Conservation (phyloP, 1,284 basidiomycete genomes). For the Amylostereum areolatum region DNA sequence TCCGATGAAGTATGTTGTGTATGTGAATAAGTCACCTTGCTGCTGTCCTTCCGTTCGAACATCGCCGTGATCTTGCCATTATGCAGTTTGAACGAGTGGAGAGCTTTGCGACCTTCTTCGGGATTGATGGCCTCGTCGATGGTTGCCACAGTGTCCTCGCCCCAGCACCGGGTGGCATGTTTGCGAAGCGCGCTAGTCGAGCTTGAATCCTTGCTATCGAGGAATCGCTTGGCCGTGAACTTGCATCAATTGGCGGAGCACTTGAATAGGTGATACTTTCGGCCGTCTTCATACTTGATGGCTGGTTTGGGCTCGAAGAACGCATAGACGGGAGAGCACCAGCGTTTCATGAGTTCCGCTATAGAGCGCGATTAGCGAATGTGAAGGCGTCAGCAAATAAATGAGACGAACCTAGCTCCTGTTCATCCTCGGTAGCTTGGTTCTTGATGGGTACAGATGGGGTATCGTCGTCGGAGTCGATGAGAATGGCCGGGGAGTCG, state of each 20-base stretch:
- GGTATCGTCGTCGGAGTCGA: too few species aligned
- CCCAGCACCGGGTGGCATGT: slow-evolving; percentile 31
- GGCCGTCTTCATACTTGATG: slow-evolving; percentile 14
- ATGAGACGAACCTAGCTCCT: too few species aligned
- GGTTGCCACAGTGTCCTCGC: slow-evolving; percentile 21
- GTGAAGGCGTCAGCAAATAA: too few species aligned
- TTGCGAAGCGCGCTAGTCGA: slow-evolving; percentile 28
- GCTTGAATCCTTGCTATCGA: slow-evolving; percentile 21
- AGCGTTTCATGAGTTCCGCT: slow-evolving; percentile 17
- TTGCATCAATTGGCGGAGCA: slow-evolving; percentile 24
- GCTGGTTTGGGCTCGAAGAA: slow-evolving; percentile 22
- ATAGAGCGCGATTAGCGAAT: too few species aligned
- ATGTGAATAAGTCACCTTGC: slow-evolving; percentile 4
- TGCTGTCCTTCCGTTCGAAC: slow-evolving; percentile 14
- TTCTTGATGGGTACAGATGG: too few species aligned
- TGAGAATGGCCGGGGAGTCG: too few species aligned
- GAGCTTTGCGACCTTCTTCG: slow-evolving; percentile 9
- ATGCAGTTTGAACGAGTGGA: slow-evolving; percentile 4
- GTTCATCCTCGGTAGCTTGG: too few species aligned
- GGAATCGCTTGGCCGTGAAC: slow-evolving; percentile 18
- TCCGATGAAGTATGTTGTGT: slow-evolving; percentile 1
- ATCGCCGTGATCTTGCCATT: slow-evolving; percentile 18
- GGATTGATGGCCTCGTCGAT: slow-evolving; percentile 14
- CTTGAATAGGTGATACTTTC: slow-evolving; percentile 25
- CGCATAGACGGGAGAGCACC: slow-evolving; percentile 22